Evolutionary conservation across 2,329 filamentous ascomycete species (phyloP).

Genomic region (Diaporthe capsici): DNA sequence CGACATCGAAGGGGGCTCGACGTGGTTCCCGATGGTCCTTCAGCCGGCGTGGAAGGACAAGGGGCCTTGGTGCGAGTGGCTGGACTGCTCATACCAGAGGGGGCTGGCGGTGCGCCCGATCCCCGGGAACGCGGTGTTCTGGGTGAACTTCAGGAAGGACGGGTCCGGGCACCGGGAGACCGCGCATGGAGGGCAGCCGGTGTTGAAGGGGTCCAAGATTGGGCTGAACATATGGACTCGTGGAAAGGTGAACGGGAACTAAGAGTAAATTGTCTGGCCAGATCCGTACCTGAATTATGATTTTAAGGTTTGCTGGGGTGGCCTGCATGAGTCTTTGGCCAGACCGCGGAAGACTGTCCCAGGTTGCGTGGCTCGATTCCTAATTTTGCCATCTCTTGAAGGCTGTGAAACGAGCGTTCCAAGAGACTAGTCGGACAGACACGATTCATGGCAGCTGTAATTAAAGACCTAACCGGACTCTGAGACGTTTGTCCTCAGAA

Average conservation of each 20-base stretch:
- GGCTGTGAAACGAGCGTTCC: slow-evolving; percentile 13
- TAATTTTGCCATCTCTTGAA: slow-evolving; percentile 3
- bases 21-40: slow-evolving; percentile 38
- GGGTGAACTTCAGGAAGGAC: slow-evolving; percentile 69
- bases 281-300: not conserved
- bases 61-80: slow-evolving; percentile 32
- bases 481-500: not conserved
- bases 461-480: not conserved
- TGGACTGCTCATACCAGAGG: slow-evolving; percentile 28
- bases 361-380: not conserved
- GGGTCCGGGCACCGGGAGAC: slow-evolving; percentile 64
- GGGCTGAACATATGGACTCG: slow-evolving; percentile 71
- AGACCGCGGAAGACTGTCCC: not conserved
- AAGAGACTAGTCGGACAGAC: not conserved
- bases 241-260: slow-evolving; percentile 43
- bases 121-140: slow-evolving; percentile 69
- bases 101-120: slow-evolving; percentile 63
- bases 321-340: not conserved
- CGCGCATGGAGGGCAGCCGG: slow-evolving; percentile 68
- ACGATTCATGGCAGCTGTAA: not conserved
- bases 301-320: slow-evolving; percentile 9
- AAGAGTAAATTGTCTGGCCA: not conserved
- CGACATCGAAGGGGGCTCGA: slow-evolving; percentile 30
- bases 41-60: slow-evolving; percentile 25
- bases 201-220: slow-evolving; percentile 64